phyloP scores from a whole-genome alignment of 192 early-diverging fungal species.

The Coemansia sp. region DNA sequence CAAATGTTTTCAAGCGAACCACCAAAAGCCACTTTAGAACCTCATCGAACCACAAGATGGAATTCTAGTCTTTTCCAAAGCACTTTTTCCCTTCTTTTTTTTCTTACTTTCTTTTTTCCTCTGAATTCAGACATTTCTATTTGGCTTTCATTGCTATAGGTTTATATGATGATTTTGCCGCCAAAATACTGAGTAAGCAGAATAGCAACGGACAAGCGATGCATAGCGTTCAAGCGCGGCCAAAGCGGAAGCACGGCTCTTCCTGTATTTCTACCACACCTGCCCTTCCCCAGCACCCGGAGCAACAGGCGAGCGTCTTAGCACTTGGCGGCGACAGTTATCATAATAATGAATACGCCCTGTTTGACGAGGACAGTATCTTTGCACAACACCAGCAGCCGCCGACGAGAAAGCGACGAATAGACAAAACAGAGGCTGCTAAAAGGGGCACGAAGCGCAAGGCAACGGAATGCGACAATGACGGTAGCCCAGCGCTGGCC shows the following conservation, averaged over 20 bases:
- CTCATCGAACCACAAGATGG: too few species aligned
- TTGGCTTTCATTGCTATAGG: not conserved
- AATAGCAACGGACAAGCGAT: not conserved
- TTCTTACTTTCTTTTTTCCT: too few species aligned
- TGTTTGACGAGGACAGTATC: not conserved
- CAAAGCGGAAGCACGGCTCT: not conserved
- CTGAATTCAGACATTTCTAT: too few species aligned
- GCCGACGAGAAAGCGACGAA: not conserved
- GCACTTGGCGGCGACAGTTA: not conserved
- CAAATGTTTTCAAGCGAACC: too few species aligned
- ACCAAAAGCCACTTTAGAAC: too few species aligned
- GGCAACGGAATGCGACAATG: not conserved
- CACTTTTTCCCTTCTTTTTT: too few species aligned
- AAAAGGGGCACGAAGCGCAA: not conserved
- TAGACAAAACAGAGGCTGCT: not conserved
- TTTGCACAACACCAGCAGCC: not conserved
- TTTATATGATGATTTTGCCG: not conserved
- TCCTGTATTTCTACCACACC: not conserved
- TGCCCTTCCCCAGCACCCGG: not conserved
- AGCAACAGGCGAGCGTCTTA: too few species aligned
- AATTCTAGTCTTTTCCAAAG: too few species aligned
- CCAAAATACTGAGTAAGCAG: not conserved
- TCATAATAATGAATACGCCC: not conserved
- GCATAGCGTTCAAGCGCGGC: not conserved
- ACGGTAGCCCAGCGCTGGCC: not conserved